phyloP scores from a whole-genome alignment of 2,329 filamentous ascomycete species.

The Penicillium glabrum region DNA sequence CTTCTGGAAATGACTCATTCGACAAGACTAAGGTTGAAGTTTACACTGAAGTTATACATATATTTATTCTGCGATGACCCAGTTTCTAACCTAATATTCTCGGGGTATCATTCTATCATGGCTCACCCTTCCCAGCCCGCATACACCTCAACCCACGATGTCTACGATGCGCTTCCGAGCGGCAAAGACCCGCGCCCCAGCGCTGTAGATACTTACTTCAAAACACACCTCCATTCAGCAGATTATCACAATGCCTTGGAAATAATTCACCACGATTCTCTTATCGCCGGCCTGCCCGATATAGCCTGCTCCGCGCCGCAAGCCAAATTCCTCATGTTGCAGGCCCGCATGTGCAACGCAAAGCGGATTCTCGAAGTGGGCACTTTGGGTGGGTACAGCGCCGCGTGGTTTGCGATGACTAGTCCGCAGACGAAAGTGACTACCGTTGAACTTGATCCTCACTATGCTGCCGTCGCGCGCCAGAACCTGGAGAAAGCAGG shows the following conservation, averaged over 20 bases:
- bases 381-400: conserved; percentile 2
- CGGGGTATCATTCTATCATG: neutral
- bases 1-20: no score
- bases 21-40: no score
- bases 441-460: neutral
- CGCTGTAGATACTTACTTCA: neutral
- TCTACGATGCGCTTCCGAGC: neutral
- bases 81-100: no score
- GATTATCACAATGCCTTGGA: neutral
- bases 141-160: neutral
- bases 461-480: neutral
- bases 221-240: neutral
- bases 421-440: neutral
- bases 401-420: neutral
- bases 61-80: no score
- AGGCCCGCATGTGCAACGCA: neutral
- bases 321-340: conserved; percentile 1
- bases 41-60: no score
- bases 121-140: neutral
- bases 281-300: neutral
- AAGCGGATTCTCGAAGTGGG: conserved; percentile 1
- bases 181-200: neutral
- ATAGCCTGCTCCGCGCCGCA: conserved; percentile 5
- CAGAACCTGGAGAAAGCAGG: neutral
- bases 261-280: neutral